These are phyloP conservation scores for Saccharomyces uvarum DNA, from an alignment of 1,139 yeast species.

Conservation along the genomic window DNA sequence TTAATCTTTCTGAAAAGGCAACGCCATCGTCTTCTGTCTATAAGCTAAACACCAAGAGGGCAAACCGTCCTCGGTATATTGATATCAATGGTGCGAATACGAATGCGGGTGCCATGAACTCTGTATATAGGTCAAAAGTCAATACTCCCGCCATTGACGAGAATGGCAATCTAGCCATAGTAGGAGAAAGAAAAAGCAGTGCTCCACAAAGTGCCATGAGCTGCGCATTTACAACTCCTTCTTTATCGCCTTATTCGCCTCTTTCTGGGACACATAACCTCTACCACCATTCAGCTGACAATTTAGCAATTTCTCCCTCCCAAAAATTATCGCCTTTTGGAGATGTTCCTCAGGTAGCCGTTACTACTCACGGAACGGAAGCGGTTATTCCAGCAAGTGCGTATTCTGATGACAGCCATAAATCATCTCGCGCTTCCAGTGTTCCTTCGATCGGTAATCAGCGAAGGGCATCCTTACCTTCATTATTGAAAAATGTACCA, in stretches of 20 bases:
- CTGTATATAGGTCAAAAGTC: conserved; percentile 16
- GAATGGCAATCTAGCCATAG: conserved; percentile 30
- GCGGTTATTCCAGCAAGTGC: neutral
- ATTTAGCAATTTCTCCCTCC: neutral
- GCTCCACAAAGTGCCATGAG: conserved; percentile 7
- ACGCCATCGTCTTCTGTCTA: conserved; percentile 3
- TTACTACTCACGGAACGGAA: neutral
- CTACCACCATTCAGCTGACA: neutral
- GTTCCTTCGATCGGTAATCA: neutral
- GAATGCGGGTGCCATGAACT: neutral
- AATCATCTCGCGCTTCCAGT: neutral
- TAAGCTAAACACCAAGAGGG: neutral
- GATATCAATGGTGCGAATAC: neutral
- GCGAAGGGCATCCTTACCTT: neutral
- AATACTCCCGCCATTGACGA: conserved; percentile 33
- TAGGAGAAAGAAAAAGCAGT: conserved; percentile 20
- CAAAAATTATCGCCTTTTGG: neutral
- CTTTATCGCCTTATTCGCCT: neutral
- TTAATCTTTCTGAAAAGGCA: conserved; percentile 5
- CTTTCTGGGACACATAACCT: neutral
- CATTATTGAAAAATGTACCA: conserved; percentile 2
- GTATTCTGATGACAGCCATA: neutral
- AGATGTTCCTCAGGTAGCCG: neutral
- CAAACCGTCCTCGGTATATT: neutral
- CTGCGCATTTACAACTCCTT: conserved; percentile 5